Percentiles rank a stretch among this genome's conserved stretches.
Evolutionary conservation across 106 monocot genomes (phyloP).

Genomic region (Vanilla planifolia): DNA sequence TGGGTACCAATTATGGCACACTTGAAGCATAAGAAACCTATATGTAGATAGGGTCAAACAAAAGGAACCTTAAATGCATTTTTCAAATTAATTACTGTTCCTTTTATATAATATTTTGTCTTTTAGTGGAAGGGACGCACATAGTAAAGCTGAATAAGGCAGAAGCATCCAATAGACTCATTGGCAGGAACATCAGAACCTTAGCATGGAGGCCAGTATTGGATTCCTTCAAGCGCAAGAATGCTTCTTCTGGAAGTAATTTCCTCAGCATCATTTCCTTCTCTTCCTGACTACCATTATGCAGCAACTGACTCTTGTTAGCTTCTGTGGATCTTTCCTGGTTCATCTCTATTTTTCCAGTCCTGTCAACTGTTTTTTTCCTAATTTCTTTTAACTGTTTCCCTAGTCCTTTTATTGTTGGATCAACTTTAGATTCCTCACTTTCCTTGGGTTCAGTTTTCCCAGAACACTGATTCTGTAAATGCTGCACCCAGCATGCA

Average conservation of each 20-base stretch:
- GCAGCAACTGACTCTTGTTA: constrained; percentile 5
- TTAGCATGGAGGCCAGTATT: constrained; percentile 86
- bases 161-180: neutral
- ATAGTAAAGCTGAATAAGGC: constrained; percentile 1
- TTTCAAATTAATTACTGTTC: too few relatives aligned
- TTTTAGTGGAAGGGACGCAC: neutral
- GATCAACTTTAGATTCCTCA: constrained; percentile 55
- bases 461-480: constrained; percentile 55
- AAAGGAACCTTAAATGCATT: too few relatives aligned
- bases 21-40: too few relatives aligned
- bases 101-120: too few relatives aligned
- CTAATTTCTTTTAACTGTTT: constrained; percentile 85
- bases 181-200: constrained; percentile 31
- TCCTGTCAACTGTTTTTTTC: constrained; percentile 63
- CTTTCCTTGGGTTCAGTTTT: constrained; percentile 56
- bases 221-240: constrained; percentile 66
- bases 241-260: constrained; percentile 67
- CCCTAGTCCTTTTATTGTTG: constrained; percentile 80
- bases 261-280: constrained; percentile 52
- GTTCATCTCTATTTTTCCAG: constrained; percentile 17
- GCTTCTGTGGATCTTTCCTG: constrained; percentile 30
- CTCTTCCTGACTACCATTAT: constrained; percentile 23
- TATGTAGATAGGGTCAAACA: too few relatives aligned
- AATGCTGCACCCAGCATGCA: constrained; percentile 92
- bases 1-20: too few relatives aligned